Conservation (phyloP, 2,329 filamentous ascomycete genomes). For the Diaporthe capsici region DNA sequence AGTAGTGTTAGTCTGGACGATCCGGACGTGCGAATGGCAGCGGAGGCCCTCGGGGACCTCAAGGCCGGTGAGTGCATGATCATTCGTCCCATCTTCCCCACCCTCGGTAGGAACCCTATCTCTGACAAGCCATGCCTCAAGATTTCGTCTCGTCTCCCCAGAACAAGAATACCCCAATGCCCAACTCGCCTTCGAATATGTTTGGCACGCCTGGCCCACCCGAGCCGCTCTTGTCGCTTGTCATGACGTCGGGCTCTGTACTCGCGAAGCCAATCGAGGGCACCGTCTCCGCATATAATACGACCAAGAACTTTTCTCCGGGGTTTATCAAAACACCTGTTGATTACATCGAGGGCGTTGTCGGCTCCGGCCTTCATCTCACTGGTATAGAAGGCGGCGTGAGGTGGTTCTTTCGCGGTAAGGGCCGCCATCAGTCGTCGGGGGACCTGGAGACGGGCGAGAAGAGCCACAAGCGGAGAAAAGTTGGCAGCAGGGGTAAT, state of each 20-base stretch:
- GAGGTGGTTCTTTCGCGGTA: constrained; percentile 81
- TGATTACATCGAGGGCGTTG: constrained; percentile 90
- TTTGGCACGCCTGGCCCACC: constrained; percentile 56
- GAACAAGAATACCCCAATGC: constrained; percentile 58
- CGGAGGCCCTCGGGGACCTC: constrained; percentile 82
- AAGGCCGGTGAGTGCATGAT: constrained; percentile 72
- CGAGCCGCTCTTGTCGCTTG: constrained; percentile 87
- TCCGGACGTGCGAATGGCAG: constrained; percentile 77
- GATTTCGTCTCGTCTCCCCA: constrained; percentile 78
- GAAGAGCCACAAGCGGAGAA: constrained; percentile 70
- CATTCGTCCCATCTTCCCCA: constrained; percentile 2
- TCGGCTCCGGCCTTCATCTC: constrained; percentile 84
- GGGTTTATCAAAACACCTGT: constrained; percentile 85
- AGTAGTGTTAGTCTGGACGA: constrained; percentile 73
- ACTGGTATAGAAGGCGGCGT: constrained; percentile 92
- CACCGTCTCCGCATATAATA: constrained; percentile 87
- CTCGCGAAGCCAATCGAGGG: constrained; percentile 88
- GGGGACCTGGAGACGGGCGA: constrained; percentile 63
- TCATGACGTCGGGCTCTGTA: constrained; percentile 90
- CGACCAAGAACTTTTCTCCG: constrained; percentile 91
- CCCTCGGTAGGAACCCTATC: not conserved
- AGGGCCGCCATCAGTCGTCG: constrained; percentile 65
- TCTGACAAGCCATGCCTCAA: constrained; percentile 49
- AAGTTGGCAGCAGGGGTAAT: constrained; percentile 62
- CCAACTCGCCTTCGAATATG: constrained; percentile 55